Percentiles rank a stretch among this genome's conserved stretches.
phyloP scores from a whole-genome alignment of 192 early-diverging fungal species.

The Cetraspora pellucida region DNA sequence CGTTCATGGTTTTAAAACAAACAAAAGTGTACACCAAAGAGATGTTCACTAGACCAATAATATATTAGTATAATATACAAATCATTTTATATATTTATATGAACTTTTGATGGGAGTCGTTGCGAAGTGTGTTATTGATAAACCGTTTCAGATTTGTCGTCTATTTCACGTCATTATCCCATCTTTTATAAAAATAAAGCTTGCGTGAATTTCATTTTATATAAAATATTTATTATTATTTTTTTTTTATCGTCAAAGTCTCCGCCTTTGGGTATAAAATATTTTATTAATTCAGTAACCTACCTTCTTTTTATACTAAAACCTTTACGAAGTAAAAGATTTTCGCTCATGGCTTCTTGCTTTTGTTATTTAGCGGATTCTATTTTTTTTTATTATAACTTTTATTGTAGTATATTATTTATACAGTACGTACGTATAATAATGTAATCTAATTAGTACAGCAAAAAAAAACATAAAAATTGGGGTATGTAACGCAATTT shows the following conservation, averaged over 20 bases:
- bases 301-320: conserved; percentile 85
- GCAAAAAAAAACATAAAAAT: no score
- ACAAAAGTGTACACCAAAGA: no score
- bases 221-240: background rate
- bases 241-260: background rate
- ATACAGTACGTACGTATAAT: no score
- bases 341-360: conserved; percentile 69
- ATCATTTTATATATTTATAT: conserved; percentile 87
- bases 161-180: conserved; percentile 95
- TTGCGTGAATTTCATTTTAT: no score
- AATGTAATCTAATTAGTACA: no score
- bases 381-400: no score
- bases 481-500: no score
- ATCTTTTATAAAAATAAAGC: conserved; percentile 50
- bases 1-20: no score
- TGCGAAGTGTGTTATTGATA: conserved; percentile 94
- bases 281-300: background rate
- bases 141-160: conserved; percentile 90
- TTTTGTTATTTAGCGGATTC: conserved; percentile 62
- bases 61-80: no score
- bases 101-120: conserved; percentile 96
- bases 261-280: background rate
- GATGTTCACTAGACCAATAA: no score
- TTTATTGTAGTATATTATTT: no score
- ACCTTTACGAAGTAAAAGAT: conserved; percentile 77